Evolutionary conservation across 768 basidiomycete species (phyloP).

Genomic region (Pleurotus ostreatus): DNA sequence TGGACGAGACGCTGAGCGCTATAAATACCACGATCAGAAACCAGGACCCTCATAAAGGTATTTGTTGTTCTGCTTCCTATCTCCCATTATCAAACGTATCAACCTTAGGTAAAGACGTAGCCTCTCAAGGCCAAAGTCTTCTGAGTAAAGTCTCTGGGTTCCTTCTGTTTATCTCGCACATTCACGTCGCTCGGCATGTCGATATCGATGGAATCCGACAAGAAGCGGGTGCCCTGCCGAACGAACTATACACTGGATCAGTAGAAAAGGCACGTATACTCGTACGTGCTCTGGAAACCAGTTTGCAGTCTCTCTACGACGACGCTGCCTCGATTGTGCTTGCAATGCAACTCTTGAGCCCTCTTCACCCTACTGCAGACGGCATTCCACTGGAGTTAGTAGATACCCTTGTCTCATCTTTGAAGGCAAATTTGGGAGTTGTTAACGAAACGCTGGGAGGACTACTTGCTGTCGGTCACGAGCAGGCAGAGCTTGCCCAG

Average conservation of each 20-base stretch:
- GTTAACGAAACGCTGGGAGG: conserved; percentile 59
- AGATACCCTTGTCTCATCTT: conserved; percentile 44
- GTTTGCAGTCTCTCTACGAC: conserved; percentile 72
- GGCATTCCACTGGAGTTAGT: conserved; percentile 39
- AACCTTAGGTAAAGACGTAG: conserved; percentile 36
- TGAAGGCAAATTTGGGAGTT: conserved; percentile 53
- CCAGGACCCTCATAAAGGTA: conserved; percentile 34
- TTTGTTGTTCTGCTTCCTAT: conserved; percentile 11
- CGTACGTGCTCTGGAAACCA: conserved; percentile 65
- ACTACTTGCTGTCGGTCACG: conserved; percentile 59
- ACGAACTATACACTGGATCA: conserved; percentile 54
- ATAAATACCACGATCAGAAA: conserved; percentile 30
- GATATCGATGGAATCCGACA: conserved; percentile 75
- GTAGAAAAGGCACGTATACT: conserved; percentile 67
- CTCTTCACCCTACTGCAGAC: conserved; percentile 25
- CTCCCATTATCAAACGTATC: background rate
- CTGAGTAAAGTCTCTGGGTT: conserved; percentile 56
- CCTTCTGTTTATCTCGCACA: conserved; percentile 56
- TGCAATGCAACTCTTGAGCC: conserved; percentile 47
- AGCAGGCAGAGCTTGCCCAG: conserved; percentile 66
- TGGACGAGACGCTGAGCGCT: conserved; percentile 47
- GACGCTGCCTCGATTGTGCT: conserved; percentile 60
- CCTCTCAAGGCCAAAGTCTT: conserved; percentile 41
- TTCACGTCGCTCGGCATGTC: conserved; percentile 77
- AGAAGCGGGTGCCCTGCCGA: conserved; percentile 36